Base-by-base conservation (phyloP, 441 rosid species). In the Daphne laureola region DNA sequence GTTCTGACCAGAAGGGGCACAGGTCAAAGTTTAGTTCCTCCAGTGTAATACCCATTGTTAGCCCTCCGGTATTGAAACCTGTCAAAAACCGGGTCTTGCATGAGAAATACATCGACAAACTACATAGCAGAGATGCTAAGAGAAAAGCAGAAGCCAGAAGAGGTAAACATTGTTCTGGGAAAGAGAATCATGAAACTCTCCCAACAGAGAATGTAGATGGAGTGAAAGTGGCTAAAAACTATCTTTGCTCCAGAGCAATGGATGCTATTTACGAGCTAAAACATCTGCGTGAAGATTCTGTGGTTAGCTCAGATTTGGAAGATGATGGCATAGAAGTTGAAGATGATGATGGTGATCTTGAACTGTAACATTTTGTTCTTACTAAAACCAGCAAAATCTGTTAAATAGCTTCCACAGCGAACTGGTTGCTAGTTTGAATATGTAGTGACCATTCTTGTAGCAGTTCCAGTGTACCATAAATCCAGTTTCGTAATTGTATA, bases 101-200 rank as follows among this genome's bases (percentile, higher is more conserved):
- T 72, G 98, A 92, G 66, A 89, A 77, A 67, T 86, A 89, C 59
- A 78, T 92, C 12, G 95, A 92, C 61, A 92, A 77, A 51, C 76
- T 89, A 47, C 94, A 84, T 61, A 26, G 38, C 53, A 80, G 98
- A 73, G 98, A 92, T 58, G 96, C 90, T 26, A 84, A 73, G 74
- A 76, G 98, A 74, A 81, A 68, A 65, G 72, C 83, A 4, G 78
- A 66, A 27, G 55, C 59, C 31, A 62, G 23, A 49, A 64, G 67
- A 18, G 62, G 49, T 23, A 66, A 49, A 52, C 43, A 17, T 15
- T 12, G 61, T 42, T 21, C 59, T 1, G 72, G 76, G 14, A 69
- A 81, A 69, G 80, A 78, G 63, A 85, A 78, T 49, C 48, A 21
- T 8, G 55, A 36, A 44, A 66, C 62, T 58, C 8, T 15, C 51